phyloP scores from a whole-genome alignment of 2,329 filamentous ascomycete genomes.

The Metarhizium humberi region DNA sequence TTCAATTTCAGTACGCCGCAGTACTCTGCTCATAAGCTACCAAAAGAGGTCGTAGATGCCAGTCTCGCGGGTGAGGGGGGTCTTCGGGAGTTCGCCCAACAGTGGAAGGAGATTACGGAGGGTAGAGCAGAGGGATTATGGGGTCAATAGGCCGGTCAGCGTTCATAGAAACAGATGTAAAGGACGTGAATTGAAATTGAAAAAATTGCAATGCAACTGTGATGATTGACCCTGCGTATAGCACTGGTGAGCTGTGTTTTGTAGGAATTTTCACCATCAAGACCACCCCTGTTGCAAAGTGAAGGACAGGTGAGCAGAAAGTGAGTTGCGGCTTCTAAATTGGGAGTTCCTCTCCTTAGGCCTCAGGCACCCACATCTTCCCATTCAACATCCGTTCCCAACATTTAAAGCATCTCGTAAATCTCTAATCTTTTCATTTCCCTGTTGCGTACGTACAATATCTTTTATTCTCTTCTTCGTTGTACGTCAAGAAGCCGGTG shows the following conservation, averaged over 20 bases:
- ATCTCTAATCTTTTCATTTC: not conserved
- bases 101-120: constrained; percentile 57
- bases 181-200: not conserved
- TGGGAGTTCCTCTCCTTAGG: not conserved
- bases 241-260: not conserved
- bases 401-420: not conserved
- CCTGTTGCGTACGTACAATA: not conserved
- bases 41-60: constrained; percentile 79
- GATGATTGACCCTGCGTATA: too few species aligned
- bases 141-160: constrained; percentile 19
- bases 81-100: constrained; percentile 69
- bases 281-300: not conserved
- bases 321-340: constrained; percentile 8
- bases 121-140: constrained; percentile 30
- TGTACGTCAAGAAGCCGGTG: not conserved
- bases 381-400: not conserved
- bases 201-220: not conserved
- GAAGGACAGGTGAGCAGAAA: constrained; percentile 5
- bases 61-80: constrained; percentile 60
- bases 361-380: constrained; percentile 7
- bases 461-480: not conserved
- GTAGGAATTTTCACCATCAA: not conserved
- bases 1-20: constrained; percentile 78
- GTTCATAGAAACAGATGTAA: not conserved
- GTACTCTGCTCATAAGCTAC: constrained; percentile 92